Evolutionary conservation across 768 basidiomycete species (phyloP).

Genomic region (Mycena alexandri): DNA sequence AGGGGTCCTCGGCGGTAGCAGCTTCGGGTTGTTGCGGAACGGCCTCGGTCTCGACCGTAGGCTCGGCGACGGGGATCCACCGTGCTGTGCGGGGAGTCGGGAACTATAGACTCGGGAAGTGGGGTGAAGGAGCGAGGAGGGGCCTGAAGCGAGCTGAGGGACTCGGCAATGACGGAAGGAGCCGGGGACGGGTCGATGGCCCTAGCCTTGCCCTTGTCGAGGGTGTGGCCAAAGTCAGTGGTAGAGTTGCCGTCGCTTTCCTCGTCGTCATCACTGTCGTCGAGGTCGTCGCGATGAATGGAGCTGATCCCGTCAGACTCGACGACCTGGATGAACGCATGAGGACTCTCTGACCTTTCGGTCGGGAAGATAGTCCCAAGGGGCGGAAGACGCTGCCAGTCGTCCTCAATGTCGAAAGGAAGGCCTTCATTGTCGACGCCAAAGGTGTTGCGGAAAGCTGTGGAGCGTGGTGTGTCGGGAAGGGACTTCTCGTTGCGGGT

Average conservation of each 20-base stretch:
- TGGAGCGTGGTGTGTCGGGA: constrained; percentile 46
- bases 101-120: neutral
- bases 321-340: constrained; percentile 75
- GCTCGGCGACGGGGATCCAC: constrained; percentile 4
- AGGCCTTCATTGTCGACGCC: constrained; percentile 59
- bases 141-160: constrained; percentile 49
- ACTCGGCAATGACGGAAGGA: constrained; percentile 40
- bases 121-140: constrained; percentile 20
- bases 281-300: constrained; percentile 40
- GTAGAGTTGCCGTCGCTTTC: constrained; percentile 51
- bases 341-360: constrained; percentile 56
- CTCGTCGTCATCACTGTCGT: constrained; percentile 40
- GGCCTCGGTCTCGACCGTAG: constrained; percentile 24
- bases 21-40: constrained; percentile 19
- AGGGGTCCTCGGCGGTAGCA: constrained; percentile 30
- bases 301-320: constrained; percentile 50
- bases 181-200: constrained; percentile 45
- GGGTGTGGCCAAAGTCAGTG: constrained; percentile 38
- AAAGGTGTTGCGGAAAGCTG: constrained; percentile 69
- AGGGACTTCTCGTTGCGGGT: constrained; percentile 49
- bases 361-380: constrained; percentile 57
- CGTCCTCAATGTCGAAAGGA: constrained; percentile 65
- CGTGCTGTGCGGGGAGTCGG: constrained; percentile 38
- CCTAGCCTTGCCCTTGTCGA: constrained; percentile 66
- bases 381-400: constrained; percentile 72